Evolutionary conservation across 1,284 basidiomycete genomes (phyloP), one percentile per base, ranked within the genome.

Genomic region (Heterobasidion parviporum): DNA sequence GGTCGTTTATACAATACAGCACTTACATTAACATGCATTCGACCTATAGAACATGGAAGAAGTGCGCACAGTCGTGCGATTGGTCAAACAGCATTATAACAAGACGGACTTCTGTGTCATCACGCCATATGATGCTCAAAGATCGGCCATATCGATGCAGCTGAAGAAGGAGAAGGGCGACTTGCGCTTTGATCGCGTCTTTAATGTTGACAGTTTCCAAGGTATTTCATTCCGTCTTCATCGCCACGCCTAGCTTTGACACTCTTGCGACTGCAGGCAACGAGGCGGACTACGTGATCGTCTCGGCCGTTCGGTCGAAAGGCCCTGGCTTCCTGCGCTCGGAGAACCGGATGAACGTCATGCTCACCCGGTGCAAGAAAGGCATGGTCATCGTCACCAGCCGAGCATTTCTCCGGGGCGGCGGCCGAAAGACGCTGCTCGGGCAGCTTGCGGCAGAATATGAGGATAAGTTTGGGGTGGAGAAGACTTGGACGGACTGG

Each of bases 161-260:
- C 61, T 78, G 35, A 67, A 71, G 55, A 55, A 26, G 0, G 65
- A 64, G 36, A 53, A 63, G 4, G 26, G 26, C 4, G 26, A 26
- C 26, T 60, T 78, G 20, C 71, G 68, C 8, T 74, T 68, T 67
- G 67, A 73, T 35, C 52, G 61, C 2, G 73, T 76, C 0, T 77
- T 71, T 66, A 76, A 74, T 59, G 70, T 77, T 3, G 76, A 78
- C 56, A 74, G 72, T 54, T 78, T 76, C 58, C 75, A 78, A 70
- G 76, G 75, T 75, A 33, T 35, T 63, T 33, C 7, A 4, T n/a
- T 41, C 38, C 34, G 48, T 15, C 18, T 45, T 49, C 26, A 14
- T 7, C 16, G 53, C 48, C 7, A 9, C 6, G 41, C 50, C 3
- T 8, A 20, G 33, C 33, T 38, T 26, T 46, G 3, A 12, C 16